A percentile compares a stretch with the other conserved stretches of the same genome.
phyloP scores from a whole-genome alignment of 352 stramenopile species.

The Phytophthora uliginosa region DNA sequence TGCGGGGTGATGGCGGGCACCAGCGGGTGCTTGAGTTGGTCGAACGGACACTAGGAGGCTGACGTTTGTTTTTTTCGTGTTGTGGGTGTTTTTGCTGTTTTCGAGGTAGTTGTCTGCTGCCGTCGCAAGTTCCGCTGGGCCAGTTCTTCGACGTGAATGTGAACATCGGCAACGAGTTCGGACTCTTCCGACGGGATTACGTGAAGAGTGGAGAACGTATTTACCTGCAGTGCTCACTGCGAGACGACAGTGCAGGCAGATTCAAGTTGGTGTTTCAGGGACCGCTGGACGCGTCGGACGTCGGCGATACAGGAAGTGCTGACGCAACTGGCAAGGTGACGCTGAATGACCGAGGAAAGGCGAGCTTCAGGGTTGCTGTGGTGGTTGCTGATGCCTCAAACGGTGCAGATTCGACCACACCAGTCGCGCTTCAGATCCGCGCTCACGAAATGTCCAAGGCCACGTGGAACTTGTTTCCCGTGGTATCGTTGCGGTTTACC shows the following conservation, averaged over 20 bases:
- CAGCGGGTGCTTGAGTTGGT: conserved; percentile 17
- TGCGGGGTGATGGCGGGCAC: conserved; percentile 28
- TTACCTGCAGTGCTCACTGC: conserved; percentile 60
- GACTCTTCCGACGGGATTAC: conserved; percentile 75
- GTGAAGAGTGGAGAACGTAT: conserved; percentile 52
- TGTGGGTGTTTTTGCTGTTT: conserved; percentile 14
- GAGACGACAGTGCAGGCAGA: conserved; percentile 36
- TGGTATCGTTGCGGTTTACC: conserved; percentile 73
- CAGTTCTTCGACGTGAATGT: conserved; percentile 71
- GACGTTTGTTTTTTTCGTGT: conserved; percentile 16
- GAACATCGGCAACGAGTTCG: conserved; percentile 89
- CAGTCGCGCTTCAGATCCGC: conserved; percentile 52
- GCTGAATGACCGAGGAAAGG: conserved; percentile 75
- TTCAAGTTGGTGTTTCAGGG: conserved; percentile 46
- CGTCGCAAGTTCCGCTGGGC: conserved; percentile 56
- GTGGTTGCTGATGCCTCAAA: conserved; percentile 4
- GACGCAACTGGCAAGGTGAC: conserved; percentile 44
- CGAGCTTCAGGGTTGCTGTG: conserved; percentile 58
- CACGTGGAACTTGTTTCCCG: conserved; percentile 69
- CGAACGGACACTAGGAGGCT: conserved; percentile 17
- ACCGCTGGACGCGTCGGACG: conserved; percentile 22
- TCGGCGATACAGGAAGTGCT: conserved; percentile 12
- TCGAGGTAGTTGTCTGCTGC: conserved; percentile 60
- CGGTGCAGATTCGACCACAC: not conserved
- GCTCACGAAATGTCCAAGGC: conserved; percentile 42